phyloP scores from a whole-genome alignment of 768 basidiomycete genomes.

The Leccinellum rugosiceps region DNA sequence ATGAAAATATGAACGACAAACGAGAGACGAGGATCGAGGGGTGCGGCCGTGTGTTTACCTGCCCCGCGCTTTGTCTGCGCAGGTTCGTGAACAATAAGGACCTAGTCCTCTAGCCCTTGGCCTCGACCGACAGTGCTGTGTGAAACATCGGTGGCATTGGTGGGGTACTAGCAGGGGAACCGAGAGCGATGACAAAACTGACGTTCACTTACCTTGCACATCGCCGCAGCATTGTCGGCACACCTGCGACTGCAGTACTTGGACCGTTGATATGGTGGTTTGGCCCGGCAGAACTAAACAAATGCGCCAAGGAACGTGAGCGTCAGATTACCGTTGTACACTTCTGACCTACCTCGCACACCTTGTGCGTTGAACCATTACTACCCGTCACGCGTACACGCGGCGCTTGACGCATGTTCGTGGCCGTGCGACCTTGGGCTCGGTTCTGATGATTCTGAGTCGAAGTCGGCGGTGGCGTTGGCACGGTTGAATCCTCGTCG shows the following conservation, averaged over 20 bases:
- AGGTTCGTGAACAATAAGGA: conserved; percentile 27
- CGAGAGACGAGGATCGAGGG: background rate
- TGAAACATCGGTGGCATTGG: background rate
- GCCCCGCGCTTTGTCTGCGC: conserved; percentile 17
- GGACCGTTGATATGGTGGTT: conserved; percentile 52
- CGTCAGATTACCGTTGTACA: background rate
- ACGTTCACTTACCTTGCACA: conserved; percentile 21
- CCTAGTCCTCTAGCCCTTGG: conserved; percentile 13
- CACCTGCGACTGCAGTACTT: conserved; percentile 63
- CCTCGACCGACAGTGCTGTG: conserved; percentile 23
- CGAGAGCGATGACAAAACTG: background rate
- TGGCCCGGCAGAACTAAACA: conserved; percentile 46
- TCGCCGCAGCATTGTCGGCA: conserved; percentile 40
- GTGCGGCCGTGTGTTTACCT: conserved; percentile 1
- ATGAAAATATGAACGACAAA: background rate
- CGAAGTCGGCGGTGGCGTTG: background rate
- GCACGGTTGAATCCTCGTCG: background rate
- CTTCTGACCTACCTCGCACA: conserved; percentile 25
- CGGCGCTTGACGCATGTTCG: conserved; percentile 10
- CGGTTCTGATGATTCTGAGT: conserved; percentile 5
- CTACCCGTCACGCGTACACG: conserved; percentile 5
- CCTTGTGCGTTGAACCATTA: conserved; percentile 1
- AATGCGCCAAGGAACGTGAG: background rate
- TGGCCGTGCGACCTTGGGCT: background rate
- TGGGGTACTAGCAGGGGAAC: background rate